A percentile compares a stretch with the other conserved stretches of the same genome.
phyloP scores from a whole-genome alignment of 805 yeast species.

The Candida gorgasii region DNA sequence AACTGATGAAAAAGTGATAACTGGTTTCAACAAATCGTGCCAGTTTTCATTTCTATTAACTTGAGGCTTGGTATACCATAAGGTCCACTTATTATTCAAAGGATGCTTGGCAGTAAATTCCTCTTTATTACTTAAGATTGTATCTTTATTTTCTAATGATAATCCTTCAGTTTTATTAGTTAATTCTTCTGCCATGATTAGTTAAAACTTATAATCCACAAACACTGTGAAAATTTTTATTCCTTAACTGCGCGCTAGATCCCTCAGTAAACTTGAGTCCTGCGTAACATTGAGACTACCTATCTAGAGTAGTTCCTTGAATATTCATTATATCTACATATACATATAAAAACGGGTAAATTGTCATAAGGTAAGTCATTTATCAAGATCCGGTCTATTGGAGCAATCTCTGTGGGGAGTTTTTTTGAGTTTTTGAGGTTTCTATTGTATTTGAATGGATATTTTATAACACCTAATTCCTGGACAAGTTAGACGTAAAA shows the following conservation, averaged over 20 bases:
- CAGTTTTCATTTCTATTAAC: slow-evolving; percentile 78
- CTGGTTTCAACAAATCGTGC: slow-evolving; percentile 91
- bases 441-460: not conserved
- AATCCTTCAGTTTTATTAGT: slow-evolving; percentile 45
- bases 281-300: not conserved
- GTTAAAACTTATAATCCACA: slow-evolving; percentile 3
- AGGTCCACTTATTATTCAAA: slow-evolving; percentile 86
- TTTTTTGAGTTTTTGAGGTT: not conserved
- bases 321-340: slow-evolving; percentile 1
- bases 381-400: too few relatives aligned
- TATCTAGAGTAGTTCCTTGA: not conserved
- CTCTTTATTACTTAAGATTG: slow-evolving; percentile 60
- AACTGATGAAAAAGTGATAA: slow-evolving; percentile 88
- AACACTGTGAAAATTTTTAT: slow-evolving; percentile 12
- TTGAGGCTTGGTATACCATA: slow-evolving; percentile 97
- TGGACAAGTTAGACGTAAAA: too few relatives aligned
- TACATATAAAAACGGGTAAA: slow-evolving; percentile 1
- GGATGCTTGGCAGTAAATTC: slow-evolving; percentile 84
- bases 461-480: too few relatives aligned
- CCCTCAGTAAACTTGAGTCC: slow-evolving; percentile 6
- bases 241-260: slow-evolving; percentile 2
- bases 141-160: slow-evolving; percentile 40
- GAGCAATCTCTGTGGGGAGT: too few relatives aligned
- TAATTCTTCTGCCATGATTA: slow-evolving; percentile 48
- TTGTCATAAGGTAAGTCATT: not conserved